phyloP scores from a whole-genome alignment of 2,329 filamentous ascomycete genomes.

The Aspergillus sp. region DNA sequence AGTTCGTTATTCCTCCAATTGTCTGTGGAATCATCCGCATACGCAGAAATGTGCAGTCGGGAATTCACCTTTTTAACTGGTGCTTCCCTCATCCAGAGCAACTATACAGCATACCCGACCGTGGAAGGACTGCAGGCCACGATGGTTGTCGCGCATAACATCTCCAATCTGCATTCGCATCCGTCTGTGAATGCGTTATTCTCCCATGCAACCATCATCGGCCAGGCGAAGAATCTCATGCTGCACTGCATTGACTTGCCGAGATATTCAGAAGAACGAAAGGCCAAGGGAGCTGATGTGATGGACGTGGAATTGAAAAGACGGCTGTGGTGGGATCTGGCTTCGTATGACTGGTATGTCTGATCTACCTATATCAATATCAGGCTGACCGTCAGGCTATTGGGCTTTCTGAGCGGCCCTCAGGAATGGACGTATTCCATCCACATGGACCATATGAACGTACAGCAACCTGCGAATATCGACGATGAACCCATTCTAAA shows the following conservation, averaged over 20 bases:
- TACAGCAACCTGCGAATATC: slow-evolving; percentile 38
- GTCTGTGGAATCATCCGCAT: slow-evolving; percentile 11
- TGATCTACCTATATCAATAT: not conserved
- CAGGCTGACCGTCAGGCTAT: slow-evolving; percentile 21
- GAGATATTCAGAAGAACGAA: slow-evolving; percentile 9
- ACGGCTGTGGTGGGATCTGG: slow-evolving; percentile 42
- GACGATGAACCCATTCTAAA: slow-evolving; percentile 33
- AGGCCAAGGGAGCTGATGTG: slow-evolving; percentile 10
- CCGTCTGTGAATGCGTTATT: slow-evolving; percentile 21
- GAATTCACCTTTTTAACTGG: slow-evolving; percentile 25
- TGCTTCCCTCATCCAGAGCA: slow-evolving; percentile 26
- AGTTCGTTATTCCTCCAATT: slow-evolving; percentile 22
- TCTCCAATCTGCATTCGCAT: slow-evolving; percentile 20
- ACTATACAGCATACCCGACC: slow-evolving; percentile 24
- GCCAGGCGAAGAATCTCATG: slow-evolving; percentile 29
- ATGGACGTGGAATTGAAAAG: slow-evolving; percentile 33
- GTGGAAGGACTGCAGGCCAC: slow-evolving; percentile 29
- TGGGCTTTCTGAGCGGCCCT: slow-evolving; percentile 38
- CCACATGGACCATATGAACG: slow-evolving; percentile 37
- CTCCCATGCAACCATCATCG: slow-evolving; percentile 16
- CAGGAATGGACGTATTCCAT: slow-evolving; percentile 42
- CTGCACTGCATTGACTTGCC: slow-evolving; percentile 33
- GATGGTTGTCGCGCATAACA: slow-evolving; percentile 24
- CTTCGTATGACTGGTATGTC: slow-evolving; percentile 39
- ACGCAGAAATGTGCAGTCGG: slow-evolving; percentile 17